These are phyloP conservation scores for Talaromyces sp. DNA, from an alignment of 2,329 filamentous ascomycete genomes.

Conservation along the genomic window DNA sequence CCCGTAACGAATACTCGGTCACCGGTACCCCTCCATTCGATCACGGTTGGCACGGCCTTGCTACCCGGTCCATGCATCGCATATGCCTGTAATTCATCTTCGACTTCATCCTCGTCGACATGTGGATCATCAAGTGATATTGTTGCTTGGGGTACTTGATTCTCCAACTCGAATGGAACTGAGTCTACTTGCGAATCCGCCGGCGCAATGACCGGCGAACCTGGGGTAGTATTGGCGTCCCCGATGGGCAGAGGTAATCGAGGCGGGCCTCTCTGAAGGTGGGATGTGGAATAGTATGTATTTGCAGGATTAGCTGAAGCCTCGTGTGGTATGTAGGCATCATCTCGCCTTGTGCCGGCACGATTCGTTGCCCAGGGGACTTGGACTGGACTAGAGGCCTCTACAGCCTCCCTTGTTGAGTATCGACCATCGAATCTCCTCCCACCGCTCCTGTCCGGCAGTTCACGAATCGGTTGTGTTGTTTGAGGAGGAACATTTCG, in stretches of 20 bases:
- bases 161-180: constrained; percentile 43
- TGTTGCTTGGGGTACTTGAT: constrained; percentile 51
- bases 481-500: constrained; percentile 31
- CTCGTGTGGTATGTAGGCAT: constrained; percentile 27
- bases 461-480: constrained; percentile 22
- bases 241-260: constrained; percentile 89
- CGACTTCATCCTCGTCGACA: constrained; percentile 66
- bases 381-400: constrained; percentile 37
- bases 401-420: constrained; percentile 23
- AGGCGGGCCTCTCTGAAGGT: constrained; percentile 58
- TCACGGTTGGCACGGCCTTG: constrained; percentile 72
- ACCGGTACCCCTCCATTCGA: constrained; percentile 79
- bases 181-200: constrained; percentile 53
- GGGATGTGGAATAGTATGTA: constrained; percentile 42
- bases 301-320: constrained; percentile 45
- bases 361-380: constrained; percentile 29
- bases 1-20: constrained; percentile 95
- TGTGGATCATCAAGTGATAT: constrained; percentile 53
- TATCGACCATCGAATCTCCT: constrained; percentile 21
- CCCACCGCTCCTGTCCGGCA: constrained; percentile 21
- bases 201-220: constrained; percentile 78
- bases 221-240: constrained; percentile 81
- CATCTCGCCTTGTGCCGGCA: constrained; percentile 23
- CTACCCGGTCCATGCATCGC: constrained; percentile 61
- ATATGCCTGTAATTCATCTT: constrained; percentile 64